phyloP scores from a whole-genome alignment of 2,329 filamentous ascomycete genomes.

The Daldinia sp. region DNA sequence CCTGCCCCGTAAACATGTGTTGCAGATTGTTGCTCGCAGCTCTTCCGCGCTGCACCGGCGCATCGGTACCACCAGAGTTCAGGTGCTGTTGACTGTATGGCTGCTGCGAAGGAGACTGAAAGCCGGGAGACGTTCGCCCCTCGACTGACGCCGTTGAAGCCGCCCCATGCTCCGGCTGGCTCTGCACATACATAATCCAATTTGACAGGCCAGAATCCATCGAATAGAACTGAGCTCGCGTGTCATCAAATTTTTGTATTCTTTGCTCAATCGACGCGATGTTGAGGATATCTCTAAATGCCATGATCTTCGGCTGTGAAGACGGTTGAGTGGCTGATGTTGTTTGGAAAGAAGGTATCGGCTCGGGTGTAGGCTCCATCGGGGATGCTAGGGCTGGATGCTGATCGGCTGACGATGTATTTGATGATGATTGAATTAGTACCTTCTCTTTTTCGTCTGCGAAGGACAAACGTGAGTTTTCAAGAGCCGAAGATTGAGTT shows the following conservation, averaged over 20 bases:
- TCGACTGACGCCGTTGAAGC: slow-evolving; percentile 13
- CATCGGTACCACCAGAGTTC: slow-evolving; percentile 55
- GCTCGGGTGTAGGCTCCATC: background rate
- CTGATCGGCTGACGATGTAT: slow-evolving; percentile 51
- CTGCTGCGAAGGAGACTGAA: slow-evolving; percentile 48
- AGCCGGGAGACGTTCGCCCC: slow-evolving; percentile 23
- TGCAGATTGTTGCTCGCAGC: slow-evolving; percentile 43
- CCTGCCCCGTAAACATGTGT: slow-evolving; percentile 49
- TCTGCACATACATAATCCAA: slow-evolving; percentile 61
- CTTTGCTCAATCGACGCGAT: slow-evolving; percentile 72
- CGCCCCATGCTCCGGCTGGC: slow-evolving; percentile 57
- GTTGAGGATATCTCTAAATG: slow-evolving; percentile 80
- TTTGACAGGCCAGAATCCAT: slow-evolving; percentile 77
- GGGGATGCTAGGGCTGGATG: slow-evolving; percentile 39
- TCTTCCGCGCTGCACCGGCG: slow-evolving; percentile 41
- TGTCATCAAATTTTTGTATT: slow-evolving; percentile 76
- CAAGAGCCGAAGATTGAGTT: slow-evolving; percentile 12
- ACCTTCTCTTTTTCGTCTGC: slow-evolving; percentile 53
- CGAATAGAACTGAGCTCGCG: slow-evolving; percentile 72
- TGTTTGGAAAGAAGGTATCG: slow-evolving; percentile 15
- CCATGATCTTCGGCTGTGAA: slow-evolving; percentile 53
- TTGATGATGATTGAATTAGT: slow-evolving; percentile 48
- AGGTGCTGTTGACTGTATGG: slow-evolving; percentile 66
- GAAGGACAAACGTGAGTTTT: slow-evolving; percentile 50
- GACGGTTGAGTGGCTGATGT: slow-evolving; percentile 13